Percentiles rank a stretch among this genome's conserved stretches.
These are phyloP conservation scores for Curvularia sp. DNA, from an alignment of 2,329 filamentous ascomycete species.

Conservation along the genomic window DNA sequence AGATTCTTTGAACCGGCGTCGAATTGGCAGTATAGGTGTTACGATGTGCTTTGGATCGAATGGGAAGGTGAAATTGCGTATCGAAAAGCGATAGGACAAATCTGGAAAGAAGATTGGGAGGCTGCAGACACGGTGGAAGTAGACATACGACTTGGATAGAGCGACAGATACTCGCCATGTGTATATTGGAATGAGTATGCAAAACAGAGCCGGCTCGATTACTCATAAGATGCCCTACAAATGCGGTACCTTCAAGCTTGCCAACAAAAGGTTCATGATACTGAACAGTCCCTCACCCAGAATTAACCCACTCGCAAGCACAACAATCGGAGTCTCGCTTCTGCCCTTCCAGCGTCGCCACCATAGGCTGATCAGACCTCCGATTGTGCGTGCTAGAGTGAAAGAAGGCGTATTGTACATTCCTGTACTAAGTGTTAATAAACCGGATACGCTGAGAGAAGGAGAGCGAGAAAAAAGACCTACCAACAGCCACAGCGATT, in stretches of 20 bases:
- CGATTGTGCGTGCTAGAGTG: conserved; percentile 84
- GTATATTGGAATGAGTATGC: background rate
- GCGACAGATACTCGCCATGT: background rate
- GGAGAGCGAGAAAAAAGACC: conserved; percentile 38
- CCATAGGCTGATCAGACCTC: conserved; percentile 60
- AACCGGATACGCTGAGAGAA: background rate
- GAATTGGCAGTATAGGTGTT: conserved; percentile 13
- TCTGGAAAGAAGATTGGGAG: conserved; percentile 19
- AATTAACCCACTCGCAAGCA: conserved; percentile 90
- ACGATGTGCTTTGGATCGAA: conserved; percentile 26
- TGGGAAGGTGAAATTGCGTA: conserved; percentile 20
- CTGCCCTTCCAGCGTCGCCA: conserved; percentile 35
- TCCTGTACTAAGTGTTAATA: conserved; percentile 56
- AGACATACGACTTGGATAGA: conserved; percentile 20
- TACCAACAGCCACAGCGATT: conserved; percentile 92
- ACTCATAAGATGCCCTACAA: conserved; percentile 11
- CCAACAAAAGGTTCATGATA: conserved; percentile 85
- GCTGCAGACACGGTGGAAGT: conserved; percentile 13
- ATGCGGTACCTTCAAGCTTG: conserved; percentile 73
- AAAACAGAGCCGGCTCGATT: background rate
- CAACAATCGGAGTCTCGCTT: conserved; percentile 79
- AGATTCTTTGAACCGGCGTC: background rate
- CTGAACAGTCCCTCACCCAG: conserved; percentile 74
- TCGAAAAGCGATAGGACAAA: conserved; percentile 16
- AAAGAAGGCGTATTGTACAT: conserved; percentile 99